Conservation (phyloP, 2,329 filamentous ascomycete genomes). For the Penicillium italicum region DNA sequence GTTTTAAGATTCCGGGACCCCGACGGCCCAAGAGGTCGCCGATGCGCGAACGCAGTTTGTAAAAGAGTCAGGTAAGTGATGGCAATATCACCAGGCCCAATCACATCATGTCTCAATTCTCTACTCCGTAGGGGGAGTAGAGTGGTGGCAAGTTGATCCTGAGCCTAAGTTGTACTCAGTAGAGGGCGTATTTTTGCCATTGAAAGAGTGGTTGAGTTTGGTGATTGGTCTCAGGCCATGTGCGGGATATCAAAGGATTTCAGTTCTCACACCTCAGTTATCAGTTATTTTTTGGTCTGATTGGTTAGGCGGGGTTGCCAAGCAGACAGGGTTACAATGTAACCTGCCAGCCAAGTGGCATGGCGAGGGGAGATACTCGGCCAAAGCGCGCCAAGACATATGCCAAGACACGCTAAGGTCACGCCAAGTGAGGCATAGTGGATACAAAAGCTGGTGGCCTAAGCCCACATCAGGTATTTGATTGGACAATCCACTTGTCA, state of each 20-base stretch:
- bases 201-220: too few species aligned
- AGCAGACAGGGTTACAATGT: conserved; percentile 25
- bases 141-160: not conserved
- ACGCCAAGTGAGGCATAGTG: not conserved
- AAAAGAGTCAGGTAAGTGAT: not conserved
- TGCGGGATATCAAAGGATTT: conserved; percentile 4
- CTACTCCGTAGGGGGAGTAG: not conserved
- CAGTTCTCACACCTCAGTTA: conserved; percentile 11
- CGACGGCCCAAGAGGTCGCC: conserved; percentile 6
- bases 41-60: not conserved
- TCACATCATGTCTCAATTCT: conserved; percentile 2
- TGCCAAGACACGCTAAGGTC: conserved; percentile 3
- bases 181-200: not conserved
- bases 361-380: conserved; percentile 3
- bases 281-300: not conserved
- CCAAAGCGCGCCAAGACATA: not conserved
- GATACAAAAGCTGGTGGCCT: not conserved
- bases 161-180: conserved; percentile 3
- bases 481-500: conserved; percentile 2
- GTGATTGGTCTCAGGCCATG: not conserved
- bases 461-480: not conserved
- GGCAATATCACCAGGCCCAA: not conserved
- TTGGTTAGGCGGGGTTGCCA: conserved; percentile 8
- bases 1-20: not conserved
- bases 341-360: conserved; percentile 24